These are phyloP conservation scores for Stevia rebaudiana DNA, from an alignment of 140 eudicot species.

Conservation along the genomic window DNA sequence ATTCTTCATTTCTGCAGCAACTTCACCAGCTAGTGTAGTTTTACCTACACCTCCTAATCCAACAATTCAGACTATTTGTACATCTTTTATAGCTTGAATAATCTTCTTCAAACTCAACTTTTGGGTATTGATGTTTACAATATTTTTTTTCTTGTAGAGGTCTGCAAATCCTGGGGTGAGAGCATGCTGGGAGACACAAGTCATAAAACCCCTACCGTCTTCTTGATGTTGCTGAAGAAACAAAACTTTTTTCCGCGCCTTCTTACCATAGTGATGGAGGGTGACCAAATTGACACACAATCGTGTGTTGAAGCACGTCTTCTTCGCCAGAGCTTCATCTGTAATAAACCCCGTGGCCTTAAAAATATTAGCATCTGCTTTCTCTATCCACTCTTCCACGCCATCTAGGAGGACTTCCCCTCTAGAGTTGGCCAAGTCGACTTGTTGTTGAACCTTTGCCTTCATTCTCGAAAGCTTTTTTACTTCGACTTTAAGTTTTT, in stretches of 20 bases:
- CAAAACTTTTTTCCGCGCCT: background rate
- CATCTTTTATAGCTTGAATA: background rate
- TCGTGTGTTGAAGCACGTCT: background rate
- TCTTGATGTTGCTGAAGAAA: background rate
- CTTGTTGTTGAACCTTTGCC: conserved; percentile 7
- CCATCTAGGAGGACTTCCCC: background rate
- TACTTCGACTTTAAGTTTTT: background rate
- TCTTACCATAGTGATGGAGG: background rate
- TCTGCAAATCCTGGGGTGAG: background rate
- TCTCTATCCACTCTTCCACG: background rate
- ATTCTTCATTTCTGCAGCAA: background rate
- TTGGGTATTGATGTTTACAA: background rate
- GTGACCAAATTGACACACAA: background rate
- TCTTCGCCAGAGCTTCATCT: background rate
- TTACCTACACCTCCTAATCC: conserved; percentile 26
- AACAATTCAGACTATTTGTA: conserved; percentile 20
- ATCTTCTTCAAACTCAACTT: background rate
- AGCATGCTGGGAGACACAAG: background rate
- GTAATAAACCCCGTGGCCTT: background rate
- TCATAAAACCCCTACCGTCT: background rate
- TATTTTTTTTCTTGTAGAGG: background rate
- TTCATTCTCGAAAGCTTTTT: background rate
- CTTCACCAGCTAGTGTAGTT: conserved; percentile 21
- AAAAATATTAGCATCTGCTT: background rate
- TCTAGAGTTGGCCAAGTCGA: background rate